Evolutionary conservation across 257 asterid species (phyloP), one percentile per base, ranked within the genome.

Genomic region (Pogostemon cablin): DNA sequence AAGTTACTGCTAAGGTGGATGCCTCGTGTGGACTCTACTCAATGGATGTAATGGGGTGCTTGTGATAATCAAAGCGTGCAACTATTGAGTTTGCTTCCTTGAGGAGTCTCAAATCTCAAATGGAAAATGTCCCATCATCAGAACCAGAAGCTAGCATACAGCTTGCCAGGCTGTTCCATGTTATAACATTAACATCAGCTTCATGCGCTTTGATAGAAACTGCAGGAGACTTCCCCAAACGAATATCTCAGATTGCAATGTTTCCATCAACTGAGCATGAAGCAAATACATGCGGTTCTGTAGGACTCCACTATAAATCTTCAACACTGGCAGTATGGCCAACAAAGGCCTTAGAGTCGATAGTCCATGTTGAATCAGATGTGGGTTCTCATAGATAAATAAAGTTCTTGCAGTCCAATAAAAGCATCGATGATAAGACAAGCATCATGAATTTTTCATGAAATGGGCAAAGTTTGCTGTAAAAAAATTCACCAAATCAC

Each of bases 21-120:
- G 92, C 87, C 86, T 95, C 99, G 37, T 91, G 96, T 0, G 98
- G 97, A 68, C 97, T 89, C 99, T 97, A 91, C 83, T 95, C 98
- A 8, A 91, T 86, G 59, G 99, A 95, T 80, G 99, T 91, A 70
- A 93, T 91, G 54, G 99, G 96, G 73, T 89, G 96, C 74, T 88
- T 95, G 77, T 89, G 99, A 76, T 91, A 89, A 6, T 87, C 90
- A 35, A 87, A 91, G 80, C 83, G 95, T 9, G 93, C 96, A 69
- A 89, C 92, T 7, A 86, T 86, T 4, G 96, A 60, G 9, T 89
- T 93, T 77, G 86, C 97, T 68, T 85, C 93, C 96, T 91, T 95
- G 68, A 89, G 81, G 79, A 86, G 65, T 78, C 99, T 82, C 73
- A 91, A 96, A 81, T 95, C 98, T 42, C 93, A 86, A 60, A 89